Evolutionary conservation across 176 grass and related monocot genomes (phyloP).

Genomic region (Alopecurus myosuroides): DNA sequence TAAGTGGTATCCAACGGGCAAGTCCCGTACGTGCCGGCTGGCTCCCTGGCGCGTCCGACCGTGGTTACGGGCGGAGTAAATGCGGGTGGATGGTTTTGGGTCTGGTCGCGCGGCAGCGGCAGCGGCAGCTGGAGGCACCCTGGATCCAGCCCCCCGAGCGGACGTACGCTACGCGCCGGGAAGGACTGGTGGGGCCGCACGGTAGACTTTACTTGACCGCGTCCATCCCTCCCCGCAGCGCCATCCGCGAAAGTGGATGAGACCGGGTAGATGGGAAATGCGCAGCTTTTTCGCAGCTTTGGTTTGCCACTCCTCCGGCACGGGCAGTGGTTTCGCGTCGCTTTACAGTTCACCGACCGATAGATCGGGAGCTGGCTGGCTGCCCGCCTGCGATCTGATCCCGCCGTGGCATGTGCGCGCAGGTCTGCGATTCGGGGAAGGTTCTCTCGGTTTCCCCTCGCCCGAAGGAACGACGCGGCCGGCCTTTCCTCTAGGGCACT

Average conservation of each 20-base stretch:
- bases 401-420: slow-evolving; percentile 27
- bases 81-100: not conserved
- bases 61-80: not conserved
- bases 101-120: not conserved
- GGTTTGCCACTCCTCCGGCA: not conserved
- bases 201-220: slow-evolving; percentile 19
- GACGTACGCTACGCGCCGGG: not conserved
- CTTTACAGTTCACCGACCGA: slow-evolving; percentile 34
- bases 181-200: not conserved
- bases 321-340: not conserved
- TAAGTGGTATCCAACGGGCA: slow-evolving; percentile 25
- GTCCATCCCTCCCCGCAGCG: not conserved
- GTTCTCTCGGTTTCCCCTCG: slow-evolving; percentile 1
- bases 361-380: not conserved
- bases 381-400: not conserved
- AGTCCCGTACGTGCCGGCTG: not conserved
- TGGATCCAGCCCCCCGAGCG: slow-evolving; percentile 20
- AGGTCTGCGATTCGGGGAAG: slow-evolving; percentile 22
- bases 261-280: not conserved
- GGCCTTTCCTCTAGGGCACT: slow-evolving; percentile 4
- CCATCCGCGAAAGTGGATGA: slow-evolving; percentile 13
- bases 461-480: slow-evolving; percentile 9
- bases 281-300: slow-evolving; percentile 3
- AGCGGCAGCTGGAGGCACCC: slow-evolving; percentile 27
- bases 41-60: slow-evolving; percentile 2